Evolutionary conservation across 768 basidiomycete genomes (phyloP).

Genomic region (Xerocomus potaroensis): DNA sequence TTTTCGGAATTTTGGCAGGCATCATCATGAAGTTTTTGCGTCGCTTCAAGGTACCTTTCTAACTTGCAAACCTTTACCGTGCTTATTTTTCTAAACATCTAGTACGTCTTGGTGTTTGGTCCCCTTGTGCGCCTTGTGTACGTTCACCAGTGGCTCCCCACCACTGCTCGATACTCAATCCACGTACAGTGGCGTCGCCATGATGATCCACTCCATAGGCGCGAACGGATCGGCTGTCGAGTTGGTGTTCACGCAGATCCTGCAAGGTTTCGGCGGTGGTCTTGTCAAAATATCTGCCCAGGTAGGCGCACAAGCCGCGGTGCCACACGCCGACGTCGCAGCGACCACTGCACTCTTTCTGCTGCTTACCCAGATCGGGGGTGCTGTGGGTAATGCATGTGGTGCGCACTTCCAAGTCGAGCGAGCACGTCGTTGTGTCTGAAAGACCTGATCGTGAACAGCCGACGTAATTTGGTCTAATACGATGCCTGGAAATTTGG

Average conservation of each 20-base stretch:
- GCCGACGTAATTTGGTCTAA: constrained; percentile 66
- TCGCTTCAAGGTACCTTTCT: constrained; percentile 47
- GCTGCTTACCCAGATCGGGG: constrained; percentile 67
- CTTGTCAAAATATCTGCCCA: constrained; percentile 55
- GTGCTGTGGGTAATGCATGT: constrained; percentile 59
- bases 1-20: constrained; percentile 62
- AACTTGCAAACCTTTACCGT: neutral
- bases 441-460: too few relatives aligned
- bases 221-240: constrained; percentile 50
- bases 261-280: constrained; percentile 75
- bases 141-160: constrained; percentile 8
- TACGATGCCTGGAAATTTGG: constrained; percentile 61
- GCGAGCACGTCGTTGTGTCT: neutral
- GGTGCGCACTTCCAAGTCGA: constrained; percentile 34
- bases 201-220: constrained; percentile 71
- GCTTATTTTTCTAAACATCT: neutral
- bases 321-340: constrained; percentile 61
- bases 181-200: constrained; percentile 47
- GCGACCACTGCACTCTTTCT: constrained; percentile 64
- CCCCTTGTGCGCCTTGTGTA: constrained; percentile 54
- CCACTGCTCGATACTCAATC: neutral
- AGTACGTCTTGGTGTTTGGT: constrained; percentile 51
- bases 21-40: constrained; percentile 47
- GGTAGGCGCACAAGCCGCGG: constrained; percentile 62
- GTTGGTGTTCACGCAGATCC: constrained; percentile 61